Percentiles rank a stretch among this genome's conserved stretches.
Conservation (phyloP, 257 asterid genomes). For the Jaltomata sinuosa region DNA sequence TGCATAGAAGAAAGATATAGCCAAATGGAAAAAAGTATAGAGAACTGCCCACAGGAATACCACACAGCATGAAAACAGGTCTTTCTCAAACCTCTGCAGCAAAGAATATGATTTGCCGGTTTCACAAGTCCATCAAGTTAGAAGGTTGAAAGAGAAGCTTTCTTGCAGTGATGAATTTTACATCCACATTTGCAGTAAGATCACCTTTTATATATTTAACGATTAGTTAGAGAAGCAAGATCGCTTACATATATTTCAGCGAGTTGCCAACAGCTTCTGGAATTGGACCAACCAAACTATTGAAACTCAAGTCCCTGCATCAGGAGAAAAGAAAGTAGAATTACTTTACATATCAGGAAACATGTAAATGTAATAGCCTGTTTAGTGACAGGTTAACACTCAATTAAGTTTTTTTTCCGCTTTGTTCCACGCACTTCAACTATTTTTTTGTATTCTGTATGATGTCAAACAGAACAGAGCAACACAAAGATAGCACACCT, state of each 20-base stretch:
- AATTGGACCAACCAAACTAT: neutral
- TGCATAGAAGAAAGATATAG: neutral
- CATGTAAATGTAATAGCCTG: neutral
- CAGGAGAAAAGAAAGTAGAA: neutral
- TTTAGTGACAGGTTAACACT: neutral
- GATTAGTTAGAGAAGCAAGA: neutral
- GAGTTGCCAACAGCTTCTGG: neutral
- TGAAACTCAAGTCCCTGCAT: constrained; percentile 7
- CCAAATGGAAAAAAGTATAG: neutral
- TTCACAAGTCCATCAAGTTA: no score
- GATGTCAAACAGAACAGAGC: neutral
- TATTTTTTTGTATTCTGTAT: neutral
- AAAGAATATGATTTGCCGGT: no score
- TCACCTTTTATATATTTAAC: neutral
- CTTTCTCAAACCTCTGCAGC: no score
- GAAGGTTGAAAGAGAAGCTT: neutral
- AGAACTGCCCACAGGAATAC: neutral
- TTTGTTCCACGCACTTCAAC: neutral
- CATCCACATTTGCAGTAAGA: neutral
- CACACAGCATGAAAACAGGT: no score
- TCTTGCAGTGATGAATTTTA: neutral
- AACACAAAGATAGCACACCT: neutral
- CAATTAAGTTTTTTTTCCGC: neutral
- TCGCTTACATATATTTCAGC: neutral
- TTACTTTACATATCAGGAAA: neutral